Evolutionary conservation across 2,329 filamentous ascomycete genomes (phyloP).

Genomic region (Calonectria hongkongensis): DNA sequence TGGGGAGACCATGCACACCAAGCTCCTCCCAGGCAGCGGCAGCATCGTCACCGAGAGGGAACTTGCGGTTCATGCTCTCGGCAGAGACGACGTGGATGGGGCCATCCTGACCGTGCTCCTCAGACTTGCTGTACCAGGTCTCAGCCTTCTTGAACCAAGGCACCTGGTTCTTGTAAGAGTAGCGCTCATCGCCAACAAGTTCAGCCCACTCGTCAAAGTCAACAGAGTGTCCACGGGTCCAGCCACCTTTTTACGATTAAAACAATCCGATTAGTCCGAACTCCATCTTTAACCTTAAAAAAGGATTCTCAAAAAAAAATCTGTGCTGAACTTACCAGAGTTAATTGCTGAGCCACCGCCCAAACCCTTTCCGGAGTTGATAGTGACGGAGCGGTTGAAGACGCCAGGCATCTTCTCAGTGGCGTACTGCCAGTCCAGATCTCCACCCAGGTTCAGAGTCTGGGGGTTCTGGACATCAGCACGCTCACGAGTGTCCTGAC

Average conservation of each 20-base stretch:
- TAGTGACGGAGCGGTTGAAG: constrained; percentile 49
- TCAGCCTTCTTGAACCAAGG: constrained; percentile 67
- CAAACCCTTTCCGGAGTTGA: constrained; percentile 62
- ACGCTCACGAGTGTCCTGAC: constrained; percentile 51
- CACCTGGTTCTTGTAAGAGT: constrained; percentile 66
- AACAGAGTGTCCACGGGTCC: constrained; percentile 64
- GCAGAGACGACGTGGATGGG: constrained; percentile 59
- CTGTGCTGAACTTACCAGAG: constrained; percentile 20
- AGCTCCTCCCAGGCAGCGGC: constrained; percentile 64
- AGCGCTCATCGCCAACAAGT: constrained; percentile 61
- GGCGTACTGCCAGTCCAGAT: constrained; percentile 61
- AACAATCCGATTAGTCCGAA: background rate
- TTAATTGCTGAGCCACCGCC: constrained; percentile 37
- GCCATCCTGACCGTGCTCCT: constrained; percentile 63
- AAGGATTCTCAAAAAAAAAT: too few relatives aligned
- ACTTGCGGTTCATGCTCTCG: constrained; percentile 58
- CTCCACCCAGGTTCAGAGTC: constrained; percentile 53
- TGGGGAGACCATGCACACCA: constrained; percentile 55
- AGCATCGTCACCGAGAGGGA: constrained; percentile 61
- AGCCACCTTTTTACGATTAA: constrained; percentile 53
- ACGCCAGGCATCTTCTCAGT: constrained; percentile 56
- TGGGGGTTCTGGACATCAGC: constrained; percentile 48
- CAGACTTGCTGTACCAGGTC: constrained; percentile 54
- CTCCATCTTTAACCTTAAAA: background rate
- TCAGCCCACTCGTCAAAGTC: constrained; percentile 68